phyloP scores from a whole-genome alignment of 2,329 filamentous ascomycete species.

The Coniochaeta sp. region DNA sequence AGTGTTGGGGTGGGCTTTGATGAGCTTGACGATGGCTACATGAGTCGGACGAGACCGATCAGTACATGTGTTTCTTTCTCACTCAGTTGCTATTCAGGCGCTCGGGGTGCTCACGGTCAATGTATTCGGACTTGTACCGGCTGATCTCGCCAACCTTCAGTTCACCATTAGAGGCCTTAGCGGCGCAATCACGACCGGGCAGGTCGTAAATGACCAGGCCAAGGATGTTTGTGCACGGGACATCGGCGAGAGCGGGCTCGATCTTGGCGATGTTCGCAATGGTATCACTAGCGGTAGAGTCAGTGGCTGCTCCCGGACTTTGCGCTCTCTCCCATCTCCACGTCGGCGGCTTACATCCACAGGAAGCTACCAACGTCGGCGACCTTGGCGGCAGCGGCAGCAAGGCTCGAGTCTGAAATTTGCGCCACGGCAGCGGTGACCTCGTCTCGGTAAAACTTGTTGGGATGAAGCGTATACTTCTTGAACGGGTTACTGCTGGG shows the following conservation, averaged over 20 bases:
- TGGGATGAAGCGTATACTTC: slow-evolving; percentile 30
- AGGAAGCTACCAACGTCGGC: slow-evolving; percentile 31
- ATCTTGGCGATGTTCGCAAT: slow-evolving; percentile 28
- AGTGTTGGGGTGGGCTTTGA: slow-evolving; percentile 47
- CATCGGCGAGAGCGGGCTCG: slow-evolving; percentile 25
- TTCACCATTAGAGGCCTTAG: slow-evolving; percentile 56
- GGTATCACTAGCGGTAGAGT: slow-evolving; percentile 20
- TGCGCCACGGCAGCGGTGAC: slow-evolving; percentile 23
- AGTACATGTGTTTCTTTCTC: neutral
- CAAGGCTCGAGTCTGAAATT: slow-evolving; percentile 21
- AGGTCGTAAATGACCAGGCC: slow-evolving; percentile 55
- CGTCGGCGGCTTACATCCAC: slow-evolving; percentile 23
- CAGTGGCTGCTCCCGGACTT: neutral
- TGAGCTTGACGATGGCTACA: slow-evolving; percentile 37
- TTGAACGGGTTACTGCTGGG: slow-evolving; percentile 28
- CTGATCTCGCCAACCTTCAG: slow-evolving; percentile 43
- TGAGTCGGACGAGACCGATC: slow-evolving; percentile 1
- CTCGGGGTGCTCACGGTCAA: slow-evolving; percentile 23
- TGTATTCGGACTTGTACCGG: slow-evolving; percentile 32
- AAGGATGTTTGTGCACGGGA: slow-evolving; percentile 29
- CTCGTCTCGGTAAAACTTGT: slow-evolving; percentile 28
- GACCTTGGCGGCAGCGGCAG: slow-evolving; percentile 22
- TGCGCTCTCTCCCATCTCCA: neutral
- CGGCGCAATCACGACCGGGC: slow-evolving; percentile 56
- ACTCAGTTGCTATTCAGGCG: neutral